Conservation (phyloP, 2,329 filamentous ascomycete species). For the Coniella lustricola region DNA sequence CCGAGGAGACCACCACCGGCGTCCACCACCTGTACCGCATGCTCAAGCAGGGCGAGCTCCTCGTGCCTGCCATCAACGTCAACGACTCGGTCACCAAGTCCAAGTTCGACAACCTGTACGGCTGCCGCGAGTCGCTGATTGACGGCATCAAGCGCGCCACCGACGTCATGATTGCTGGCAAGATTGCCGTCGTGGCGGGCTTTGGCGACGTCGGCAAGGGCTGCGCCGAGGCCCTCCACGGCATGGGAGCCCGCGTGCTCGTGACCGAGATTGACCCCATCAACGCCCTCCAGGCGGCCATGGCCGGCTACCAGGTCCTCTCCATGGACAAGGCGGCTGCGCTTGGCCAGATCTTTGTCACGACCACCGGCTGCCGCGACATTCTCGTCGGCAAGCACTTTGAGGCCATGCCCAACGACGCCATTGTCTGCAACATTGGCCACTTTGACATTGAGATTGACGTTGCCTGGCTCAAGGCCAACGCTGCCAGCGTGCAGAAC, state of each 20-base stretch:
- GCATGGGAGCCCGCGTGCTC: constrained; percentile 94
- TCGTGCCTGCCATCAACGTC: constrained; percentile 96
- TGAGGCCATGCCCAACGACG: constrained; percentile 91
- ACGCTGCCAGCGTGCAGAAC: constrained; percentile 87
- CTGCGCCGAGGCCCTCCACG: constrained; percentile 89
- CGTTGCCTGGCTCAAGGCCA: constrained; percentile 98
- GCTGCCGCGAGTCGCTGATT: constrained; percentile 96
- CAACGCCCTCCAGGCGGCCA: constrained; percentile 98
- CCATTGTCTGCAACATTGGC: constrained; percentile 99
- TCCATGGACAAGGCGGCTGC: constrained; percentile 93
- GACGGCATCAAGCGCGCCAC: constrained; percentile 99
- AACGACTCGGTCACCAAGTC: constrained; percentile 99
- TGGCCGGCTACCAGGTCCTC: constrained; percentile 92
- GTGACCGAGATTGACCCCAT: constrained; percentile 98
- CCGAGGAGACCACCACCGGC: constrained; percentile 98
- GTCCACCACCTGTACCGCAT: constrained; percentile 99
- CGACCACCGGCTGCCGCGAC: constrained; percentile 97
- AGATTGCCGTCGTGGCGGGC: constrained; percentile 94
- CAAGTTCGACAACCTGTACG: constrained; percentile 99
- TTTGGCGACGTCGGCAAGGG: constrained; percentile 99
- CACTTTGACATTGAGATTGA: constrained; percentile 99
- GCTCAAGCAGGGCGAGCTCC: constrained; percentile 83
- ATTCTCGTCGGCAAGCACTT: constrained; percentile 92
- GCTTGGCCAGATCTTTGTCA: constrained; percentile 95
- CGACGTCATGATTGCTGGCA: constrained; percentile 99